These are phyloP conservation scores for Corniculantispora saksenae DNA, from an alignment of 2,329 filamentous ascomycete genomes.

Conservation along the genomic window DNA sequence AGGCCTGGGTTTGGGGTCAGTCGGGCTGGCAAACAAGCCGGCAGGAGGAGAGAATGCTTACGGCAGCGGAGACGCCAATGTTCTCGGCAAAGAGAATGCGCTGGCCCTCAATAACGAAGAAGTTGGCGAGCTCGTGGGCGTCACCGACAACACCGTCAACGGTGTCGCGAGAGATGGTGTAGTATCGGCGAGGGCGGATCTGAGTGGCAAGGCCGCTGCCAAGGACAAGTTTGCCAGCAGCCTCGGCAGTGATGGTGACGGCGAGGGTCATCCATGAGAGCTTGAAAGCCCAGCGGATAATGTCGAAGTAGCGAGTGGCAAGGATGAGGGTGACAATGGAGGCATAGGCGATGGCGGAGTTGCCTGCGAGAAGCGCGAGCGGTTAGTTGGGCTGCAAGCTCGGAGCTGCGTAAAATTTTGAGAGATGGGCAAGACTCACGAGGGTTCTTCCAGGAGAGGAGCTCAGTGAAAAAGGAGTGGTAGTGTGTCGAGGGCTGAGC, in stretches of 20 bases:
- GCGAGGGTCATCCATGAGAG: constrained; percentile 64
- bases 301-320: constrained; percentile 64
- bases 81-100: constrained; percentile 70
- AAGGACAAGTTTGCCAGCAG: constrained; percentile 60
- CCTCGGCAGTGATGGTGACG: constrained; percentile 61
- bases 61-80: constrained; percentile 57
- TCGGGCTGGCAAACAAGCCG: neutral
- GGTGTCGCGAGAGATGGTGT: constrained; percentile 63
- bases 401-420: neutral
- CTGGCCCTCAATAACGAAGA: constrained; percentile 70
- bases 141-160: constrained; percentile 63
- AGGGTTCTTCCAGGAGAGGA: constrained; percentile 70
- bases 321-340: constrained; percentile 61
- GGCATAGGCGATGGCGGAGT: constrained; percentile 65
- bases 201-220: constrained; percentile 65
- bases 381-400: constrained; percentile 23
- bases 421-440: constrained; percentile 46
- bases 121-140: constrained; percentile 69
- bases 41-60: constrained; percentile 41
- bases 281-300: constrained; percentile 66
- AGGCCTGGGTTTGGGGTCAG: constrained; percentile 48
- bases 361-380: constrained; percentile 44
- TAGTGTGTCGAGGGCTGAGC: constrained; percentile 65
- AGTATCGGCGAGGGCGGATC: constrained; percentile 67
- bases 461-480: constrained; percentile 69